A percentile compares a stretch with the other conserved stretches of the same genome.
These are phyloP conservation scores for Pisolithus marmoratus DNA, from an alignment of 768 basidiomycete genomes.

Conservation along the genomic window DNA sequence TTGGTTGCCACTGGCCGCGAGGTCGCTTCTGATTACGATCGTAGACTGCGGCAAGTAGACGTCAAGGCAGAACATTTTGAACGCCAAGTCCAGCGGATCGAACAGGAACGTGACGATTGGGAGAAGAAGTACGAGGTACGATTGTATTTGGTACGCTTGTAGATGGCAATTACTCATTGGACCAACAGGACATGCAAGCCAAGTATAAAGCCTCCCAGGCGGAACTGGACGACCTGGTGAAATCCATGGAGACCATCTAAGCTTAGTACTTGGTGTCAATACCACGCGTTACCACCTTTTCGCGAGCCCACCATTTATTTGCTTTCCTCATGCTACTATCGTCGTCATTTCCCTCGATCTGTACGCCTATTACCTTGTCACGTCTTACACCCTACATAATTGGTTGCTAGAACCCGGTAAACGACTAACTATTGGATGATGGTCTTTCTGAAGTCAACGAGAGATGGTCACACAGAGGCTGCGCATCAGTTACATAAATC, in stretches of 20 bases:
- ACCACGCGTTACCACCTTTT: conserved; percentile 4
- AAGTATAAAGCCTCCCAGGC: conserved; percentile 71
- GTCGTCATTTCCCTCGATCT: conserved; percentile 15
- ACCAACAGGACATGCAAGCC: conserved; percentile 53
- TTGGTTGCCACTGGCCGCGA: conserved; percentile 2
- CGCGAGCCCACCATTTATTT: not conserved
- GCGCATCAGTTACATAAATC: no score
- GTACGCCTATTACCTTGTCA: conserved; percentile 16
- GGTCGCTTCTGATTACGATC: conserved; percentile 14
- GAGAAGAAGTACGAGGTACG: conserved; percentile 93
- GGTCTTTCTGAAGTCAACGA: no score
- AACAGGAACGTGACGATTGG: conserved; percentile 89
- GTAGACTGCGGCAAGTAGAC: conserved; percentile 90
- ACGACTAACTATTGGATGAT: not conserved
- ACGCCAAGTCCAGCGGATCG: conserved; percentile 77
- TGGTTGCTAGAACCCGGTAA: conserved; percentile 14
- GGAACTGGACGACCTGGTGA: conserved; percentile 81
- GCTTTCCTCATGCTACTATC: conserved; percentile 3
- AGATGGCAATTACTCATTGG: conserved; percentile 2
- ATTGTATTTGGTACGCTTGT: not conserved
- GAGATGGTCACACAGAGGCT: no score
- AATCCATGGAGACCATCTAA: conserved; percentile 68
- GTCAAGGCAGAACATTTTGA: conserved; percentile 99
- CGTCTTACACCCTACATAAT: conserved; percentile 18
- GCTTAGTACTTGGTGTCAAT: conserved; percentile 5